These are phyloP conservation scores for Cryphonectria parasitica DNA, from an alignment of 2,329 filamentous ascomycete species.

Conservation along the genomic window DNA sequence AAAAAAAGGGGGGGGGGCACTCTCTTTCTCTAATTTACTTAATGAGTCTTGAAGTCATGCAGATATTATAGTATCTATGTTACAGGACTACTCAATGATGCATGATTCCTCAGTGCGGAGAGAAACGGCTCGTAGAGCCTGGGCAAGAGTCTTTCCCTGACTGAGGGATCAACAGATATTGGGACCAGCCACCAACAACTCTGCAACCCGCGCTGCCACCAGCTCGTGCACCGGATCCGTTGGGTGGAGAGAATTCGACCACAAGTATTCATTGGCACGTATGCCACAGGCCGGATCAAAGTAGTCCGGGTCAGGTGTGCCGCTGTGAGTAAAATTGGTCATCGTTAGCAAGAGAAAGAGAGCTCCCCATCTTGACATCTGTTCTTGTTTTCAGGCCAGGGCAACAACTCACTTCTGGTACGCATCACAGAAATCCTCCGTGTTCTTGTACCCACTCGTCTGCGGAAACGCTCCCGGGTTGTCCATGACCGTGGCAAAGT, in stretches of 20 bases:
- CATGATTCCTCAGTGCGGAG: too few species aligned
- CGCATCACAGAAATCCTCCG: constrained; percentile 55
- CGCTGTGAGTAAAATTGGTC: constrained; percentile 38
- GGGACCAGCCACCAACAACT: constrained; percentile 43
- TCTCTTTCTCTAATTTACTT: not conserved
- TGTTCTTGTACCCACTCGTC: constrained; percentile 58
- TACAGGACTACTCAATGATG: not conserved
- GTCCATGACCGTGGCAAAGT: constrained; percentile 58
- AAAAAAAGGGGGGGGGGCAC: too few species aligned
- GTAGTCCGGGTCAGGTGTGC: constrained; percentile 48
- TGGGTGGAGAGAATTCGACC: constrained; percentile 67
- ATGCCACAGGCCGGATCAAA: constrained; percentile 52
- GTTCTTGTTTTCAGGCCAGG: too few species aligned
- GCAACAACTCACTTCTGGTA: constrained; percentile 55
- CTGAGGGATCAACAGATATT: constrained; percentile 39
- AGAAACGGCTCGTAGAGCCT: not conserved
- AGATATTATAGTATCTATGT: not conserved
- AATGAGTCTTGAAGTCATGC: not conserved
- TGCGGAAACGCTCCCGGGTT: constrained; percentile 46
- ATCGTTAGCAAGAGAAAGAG: not conserved
- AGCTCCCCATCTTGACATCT: not conserved
- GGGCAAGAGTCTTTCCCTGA: not conserved
- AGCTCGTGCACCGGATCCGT: constrained; percentile 65
- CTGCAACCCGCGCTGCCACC: constrained; percentile 54
- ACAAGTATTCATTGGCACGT: constrained; percentile 66